Evolutionary conservation across 2,329 filamentous ascomycete genomes (phyloP).

Genomic region (Aspergillus vadensis): DNA sequence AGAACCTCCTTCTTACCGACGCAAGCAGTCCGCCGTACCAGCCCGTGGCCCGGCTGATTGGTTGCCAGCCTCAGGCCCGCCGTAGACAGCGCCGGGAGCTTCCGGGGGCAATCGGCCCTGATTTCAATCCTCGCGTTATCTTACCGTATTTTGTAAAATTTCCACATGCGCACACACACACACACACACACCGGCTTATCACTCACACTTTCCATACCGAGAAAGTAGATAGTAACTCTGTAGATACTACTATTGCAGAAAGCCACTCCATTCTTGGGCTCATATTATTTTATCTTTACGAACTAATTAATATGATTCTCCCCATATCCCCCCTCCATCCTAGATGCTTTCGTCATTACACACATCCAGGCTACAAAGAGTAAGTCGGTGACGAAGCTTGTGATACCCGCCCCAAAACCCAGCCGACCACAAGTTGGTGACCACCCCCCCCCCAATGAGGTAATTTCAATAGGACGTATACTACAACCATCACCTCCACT

Average conservation of each 20-base stretch:
- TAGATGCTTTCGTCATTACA: not conserved
- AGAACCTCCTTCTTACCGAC: constrained; percentile 13
- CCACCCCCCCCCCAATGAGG: not conserved
- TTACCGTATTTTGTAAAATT: constrained; percentile 2
- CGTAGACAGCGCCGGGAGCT: constrained; percentile 18
- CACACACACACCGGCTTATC: constrained; percentile 2
- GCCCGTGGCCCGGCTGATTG: constrained; percentile 25
- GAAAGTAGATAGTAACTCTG: too few species aligned
- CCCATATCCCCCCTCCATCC: not conserved
- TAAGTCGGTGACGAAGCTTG: not conserved
- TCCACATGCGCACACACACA: too few species aligned
- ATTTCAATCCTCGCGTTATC: not conserved
- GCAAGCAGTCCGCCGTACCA: constrained; percentile 7
- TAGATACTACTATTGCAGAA: too few species aligned
- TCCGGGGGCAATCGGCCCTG: constrained; percentile 16
- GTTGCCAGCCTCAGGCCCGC: constrained; percentile 10
- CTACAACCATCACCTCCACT: not conserved
- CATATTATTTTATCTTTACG: not conserved
- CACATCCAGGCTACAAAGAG: not conserved
- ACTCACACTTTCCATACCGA: not conserved
- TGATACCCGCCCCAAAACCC: constrained; percentile 5
- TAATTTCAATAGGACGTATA: not conserved
- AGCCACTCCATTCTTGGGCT: too few species aligned
- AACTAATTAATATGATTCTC: not conserved
- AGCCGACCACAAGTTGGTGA: not conserved